phyloP scores from a whole-genome alignment of 169 alveolate genomes.

The Cryptosporidium sp. region DNA sequence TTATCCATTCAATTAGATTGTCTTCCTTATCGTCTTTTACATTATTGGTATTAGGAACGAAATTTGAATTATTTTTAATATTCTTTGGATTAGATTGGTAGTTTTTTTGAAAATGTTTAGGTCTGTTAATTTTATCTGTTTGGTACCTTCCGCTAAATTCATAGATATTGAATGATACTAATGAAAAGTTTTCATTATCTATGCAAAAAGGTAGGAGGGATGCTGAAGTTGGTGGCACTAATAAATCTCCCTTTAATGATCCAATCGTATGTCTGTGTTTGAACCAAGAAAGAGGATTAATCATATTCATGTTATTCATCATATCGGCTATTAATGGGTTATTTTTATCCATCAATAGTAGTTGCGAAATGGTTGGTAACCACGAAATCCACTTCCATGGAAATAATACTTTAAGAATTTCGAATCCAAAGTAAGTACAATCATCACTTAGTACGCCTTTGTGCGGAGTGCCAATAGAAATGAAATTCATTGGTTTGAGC shows the following conservation, averaged over 20 bases:
- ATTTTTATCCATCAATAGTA: conserved; percentile 42
- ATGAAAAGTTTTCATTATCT: not conserved
- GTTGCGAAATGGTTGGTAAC: conserved; percentile 67
- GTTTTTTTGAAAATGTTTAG: not conserved
- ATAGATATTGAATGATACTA: not conserved
- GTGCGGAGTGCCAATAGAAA: conserved; percentile 72
- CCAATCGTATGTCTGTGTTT: conserved; percentile 74
- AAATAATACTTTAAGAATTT: conserved; percentile 8
- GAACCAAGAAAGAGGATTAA: conserved; percentile 71
- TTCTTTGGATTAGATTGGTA: not conserved
- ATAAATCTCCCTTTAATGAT: conserved; percentile 64
- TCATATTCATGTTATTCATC: conserved; percentile 64
- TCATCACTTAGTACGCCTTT: conserved; percentile 67
- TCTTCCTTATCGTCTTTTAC: not conserved
- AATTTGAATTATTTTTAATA: not conserved
- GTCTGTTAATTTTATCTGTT: not conserved
- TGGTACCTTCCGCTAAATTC: not conserved
- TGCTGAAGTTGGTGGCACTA: conserved; percentile 75
- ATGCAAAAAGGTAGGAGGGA: conserved; percentile 50
- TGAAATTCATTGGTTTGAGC: conserved; percentile 58
- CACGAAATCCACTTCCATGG: conserved; percentile 54
- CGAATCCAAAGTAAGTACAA: conserved; percentile 58
- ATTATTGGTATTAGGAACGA: not conserved
- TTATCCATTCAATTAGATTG: conserved; percentile 53
- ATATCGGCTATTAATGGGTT: conserved; percentile 28